phyloP scores from a whole-genome alignment of 2,329 filamentous ascomycete genomes.

The Exophiala xenobiotica region DNA sequence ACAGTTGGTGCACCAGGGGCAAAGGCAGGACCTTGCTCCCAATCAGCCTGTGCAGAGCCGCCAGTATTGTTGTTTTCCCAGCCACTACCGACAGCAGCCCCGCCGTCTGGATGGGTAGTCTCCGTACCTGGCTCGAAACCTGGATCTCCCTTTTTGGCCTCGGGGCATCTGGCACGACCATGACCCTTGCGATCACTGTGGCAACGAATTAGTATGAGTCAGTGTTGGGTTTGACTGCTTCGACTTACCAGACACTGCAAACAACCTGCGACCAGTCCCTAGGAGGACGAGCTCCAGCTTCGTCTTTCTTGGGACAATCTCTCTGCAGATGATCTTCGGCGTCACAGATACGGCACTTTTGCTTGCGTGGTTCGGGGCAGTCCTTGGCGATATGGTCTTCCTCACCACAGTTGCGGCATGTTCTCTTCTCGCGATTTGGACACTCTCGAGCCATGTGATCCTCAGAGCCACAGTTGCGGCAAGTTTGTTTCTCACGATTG shows the following conservation, averaged over 20 bases:
- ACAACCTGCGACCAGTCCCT: conserved; percentile 23
- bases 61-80: conserved; percentile 18
- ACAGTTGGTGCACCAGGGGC: conserved; percentile 11
- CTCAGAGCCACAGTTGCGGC: conserved; percentile 54
- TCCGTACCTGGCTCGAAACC: conserved; percentile 17
- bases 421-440: conserved; percentile 34
- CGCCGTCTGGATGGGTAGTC: conserved; percentile 19
- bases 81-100: conserved; percentile 13
- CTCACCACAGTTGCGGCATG: conserved; percentile 56
- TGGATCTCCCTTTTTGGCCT: conserved; percentile 12
- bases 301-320: conserved; percentile 18
- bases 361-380: conserved; percentile 40
- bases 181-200: conserved; percentile 24
- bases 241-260: conserved; percentile 23
- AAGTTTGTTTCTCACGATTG: conserved; percentile 40
- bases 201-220: background rate
- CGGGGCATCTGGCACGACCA: conserved; percentile 21
- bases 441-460: conserved; percentile 44
- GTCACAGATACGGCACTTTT: conserved; percentile 46
- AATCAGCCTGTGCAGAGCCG: conserved; percentile 30
- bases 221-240: background rate
- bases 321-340: conserved; percentile 17
- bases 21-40: conserved; percentile 24
- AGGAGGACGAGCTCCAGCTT: conserved; percentile 13
- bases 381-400: conserved; percentile 49